A percentile compares a stretch with the other conserved stretches of the same genome.
Conservation (phyloP, 2,329 filamentous ascomycete species). For the Colletotrichum sp. region DNA sequence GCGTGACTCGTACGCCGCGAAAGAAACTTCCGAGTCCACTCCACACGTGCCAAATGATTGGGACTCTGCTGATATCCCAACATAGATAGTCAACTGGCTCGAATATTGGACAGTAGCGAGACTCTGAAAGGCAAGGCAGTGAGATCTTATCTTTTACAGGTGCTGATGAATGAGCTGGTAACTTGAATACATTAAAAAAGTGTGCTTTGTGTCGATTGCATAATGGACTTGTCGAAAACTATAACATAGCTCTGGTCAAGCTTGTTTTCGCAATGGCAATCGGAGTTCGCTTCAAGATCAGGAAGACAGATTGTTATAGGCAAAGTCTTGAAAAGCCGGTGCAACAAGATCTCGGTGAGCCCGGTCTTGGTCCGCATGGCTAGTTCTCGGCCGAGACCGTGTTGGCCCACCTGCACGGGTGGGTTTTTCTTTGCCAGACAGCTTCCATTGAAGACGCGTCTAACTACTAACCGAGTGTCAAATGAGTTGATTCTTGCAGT, state of each 20-base stretch:
- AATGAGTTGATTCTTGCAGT: not conserved
- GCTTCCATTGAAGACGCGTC: not conserved
- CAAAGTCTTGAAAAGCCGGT: not conserved
- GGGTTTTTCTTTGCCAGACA: not conserved
- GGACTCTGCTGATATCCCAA: not conserved
- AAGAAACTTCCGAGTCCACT: not conserved
- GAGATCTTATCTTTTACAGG: not conserved
- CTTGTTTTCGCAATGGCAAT: not conserved
- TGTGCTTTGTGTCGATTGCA: not conserved
- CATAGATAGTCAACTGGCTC: not conserved
- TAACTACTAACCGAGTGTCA: not conserved
- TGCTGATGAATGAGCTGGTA: not conserved
- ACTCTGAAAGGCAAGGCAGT: not conserved
- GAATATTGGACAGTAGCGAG: not conserved
- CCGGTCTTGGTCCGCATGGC: not conserved
- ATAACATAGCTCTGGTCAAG: not conserved
- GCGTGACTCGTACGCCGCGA: not conserved
- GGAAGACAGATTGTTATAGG: not conserved
- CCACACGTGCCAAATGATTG: not conserved
- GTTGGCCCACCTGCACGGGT: not conserved
- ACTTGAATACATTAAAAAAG: not conserved
- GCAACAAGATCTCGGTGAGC: not conserved
- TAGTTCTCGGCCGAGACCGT: not conserved
- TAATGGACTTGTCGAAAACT: accelerated
- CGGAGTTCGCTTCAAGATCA: not conserved